Percentiles rank a stretch among this genome's conserved stretches.
phyloP scores from a whole-genome alignment of 768 basidiomycete species.

The Krasilnikovozyma curviuscula region DNA sequence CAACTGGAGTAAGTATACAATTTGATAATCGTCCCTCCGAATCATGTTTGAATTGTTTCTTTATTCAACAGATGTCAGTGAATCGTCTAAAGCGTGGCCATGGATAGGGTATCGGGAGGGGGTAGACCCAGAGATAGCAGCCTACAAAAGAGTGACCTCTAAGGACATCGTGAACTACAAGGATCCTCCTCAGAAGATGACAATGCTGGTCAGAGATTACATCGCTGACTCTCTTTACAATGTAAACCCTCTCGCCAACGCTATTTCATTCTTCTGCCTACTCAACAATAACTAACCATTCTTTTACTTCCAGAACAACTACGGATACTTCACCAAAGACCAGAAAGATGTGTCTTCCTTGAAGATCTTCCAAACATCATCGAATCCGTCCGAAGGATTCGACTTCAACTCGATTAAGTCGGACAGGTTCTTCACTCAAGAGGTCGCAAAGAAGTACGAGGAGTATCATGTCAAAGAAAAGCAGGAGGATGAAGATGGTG shows the following conservation, averaged over 20 bases:
- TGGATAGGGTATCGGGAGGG: too few relatives aligned
- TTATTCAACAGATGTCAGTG: too few relatives aligned
- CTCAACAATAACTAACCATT: neutral
- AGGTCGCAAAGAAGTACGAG: slow-evolving; percentile 56
- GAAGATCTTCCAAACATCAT: slow-evolving; percentile 47
- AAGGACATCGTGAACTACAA: slow-evolving; percentile 41
- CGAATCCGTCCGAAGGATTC: slow-evolving; percentile 40
- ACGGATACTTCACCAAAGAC: slow-evolving; percentile 90
- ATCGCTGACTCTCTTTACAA: slow-evolving; percentile 96
- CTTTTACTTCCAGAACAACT: slow-evolving; percentile 38
- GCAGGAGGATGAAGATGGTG: slow-evolving; percentile 20
- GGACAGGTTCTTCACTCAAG: slow-evolving; percentile 56
- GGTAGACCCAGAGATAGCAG: slow-evolving; percentile 3
- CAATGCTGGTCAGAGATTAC: slow-evolving; percentile 88
- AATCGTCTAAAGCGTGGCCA: too few relatives aligned
- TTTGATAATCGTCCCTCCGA: too few relatives aligned
- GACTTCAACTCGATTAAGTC: slow-evolving; percentile 51
- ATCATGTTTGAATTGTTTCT: too few relatives aligned
- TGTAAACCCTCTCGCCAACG: slow-evolving; percentile 19
- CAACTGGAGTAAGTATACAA: too few relatives aligned
- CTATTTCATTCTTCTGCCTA: neutral
- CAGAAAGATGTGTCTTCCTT: too few relatives aligned
- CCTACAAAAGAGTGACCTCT: slow-evolving; percentile 45
- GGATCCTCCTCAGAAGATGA: slow-evolving; percentile 55
- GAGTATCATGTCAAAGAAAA: slow-evolving; percentile 41